A percentile compares a stretch with the other conserved stretches of the same genome.
phyloP scores from a whole-genome alignment of 1,284 basidiomycete species.

The Apiotrichum siamense region DNA sequence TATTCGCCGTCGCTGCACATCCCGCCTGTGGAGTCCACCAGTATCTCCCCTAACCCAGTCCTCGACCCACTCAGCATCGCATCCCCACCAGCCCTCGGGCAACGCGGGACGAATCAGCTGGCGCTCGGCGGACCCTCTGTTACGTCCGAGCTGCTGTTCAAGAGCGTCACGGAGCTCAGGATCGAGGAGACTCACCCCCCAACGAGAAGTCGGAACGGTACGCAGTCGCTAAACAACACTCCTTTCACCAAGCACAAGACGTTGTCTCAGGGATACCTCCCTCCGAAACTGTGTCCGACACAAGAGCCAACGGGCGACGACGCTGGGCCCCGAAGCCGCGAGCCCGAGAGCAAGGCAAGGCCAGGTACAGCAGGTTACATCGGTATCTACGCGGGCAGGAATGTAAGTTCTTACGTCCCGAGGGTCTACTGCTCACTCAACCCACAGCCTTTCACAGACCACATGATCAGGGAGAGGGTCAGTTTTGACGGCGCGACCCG shows the following conservation, averaged over 20 bases:
- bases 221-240: not conserved
- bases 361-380: conserved; percentile 61
- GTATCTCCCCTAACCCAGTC: too few species aligned
- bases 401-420: conserved; percentile 46
- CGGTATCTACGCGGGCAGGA: conserved; percentile 53
- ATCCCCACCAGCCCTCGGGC: too few species aligned
- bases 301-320: not conserved
- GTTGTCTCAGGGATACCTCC: not conserved
- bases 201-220: too few species aligned
- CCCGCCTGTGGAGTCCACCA: not conserved
- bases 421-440: not conserved
- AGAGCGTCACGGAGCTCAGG: too few species aligned
- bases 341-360: conserved; percentile 17
- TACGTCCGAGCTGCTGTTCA: too few species aligned
- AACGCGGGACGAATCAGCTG: too few species aligned
- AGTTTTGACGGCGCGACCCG: conserved; percentile 69
- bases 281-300: not conserved
- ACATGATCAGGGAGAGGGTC: conserved; percentile 83
- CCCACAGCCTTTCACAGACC: conserved; percentile 43
- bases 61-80: too few species aligned
- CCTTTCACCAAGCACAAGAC: not conserved
- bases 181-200: too few species aligned
- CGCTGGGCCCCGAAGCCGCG: not conserved
- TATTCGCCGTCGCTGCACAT: not conserved
- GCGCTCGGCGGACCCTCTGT: too few species aligned